Evolutionary conservation across 164 flowering plant genomes (phyloP).

Genomic region (Dillenia turbinata): DNA sequence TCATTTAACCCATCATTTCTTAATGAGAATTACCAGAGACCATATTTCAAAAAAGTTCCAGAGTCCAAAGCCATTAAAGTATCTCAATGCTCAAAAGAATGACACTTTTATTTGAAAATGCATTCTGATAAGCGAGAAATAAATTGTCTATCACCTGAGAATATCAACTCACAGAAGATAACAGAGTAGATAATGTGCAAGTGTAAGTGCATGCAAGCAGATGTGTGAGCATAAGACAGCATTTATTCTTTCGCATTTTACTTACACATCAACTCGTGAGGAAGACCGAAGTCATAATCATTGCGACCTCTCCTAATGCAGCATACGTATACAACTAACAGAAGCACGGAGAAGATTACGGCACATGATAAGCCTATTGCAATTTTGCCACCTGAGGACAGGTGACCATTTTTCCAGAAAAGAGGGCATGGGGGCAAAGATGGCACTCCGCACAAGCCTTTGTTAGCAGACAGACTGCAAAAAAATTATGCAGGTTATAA

Average conservation of each 20-base stretch:
- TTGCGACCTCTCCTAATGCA: slow-evolving; percentile 61
- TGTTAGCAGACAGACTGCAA: slow-evolving; percentile 78
- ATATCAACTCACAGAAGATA: no score
- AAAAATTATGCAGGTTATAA: slow-evolving; percentile 2
- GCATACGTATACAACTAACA: slow-evolving; percentile 46
- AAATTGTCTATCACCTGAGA: no score
- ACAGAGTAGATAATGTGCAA: no score
- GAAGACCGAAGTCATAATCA: slow-evolving; percentile 90
- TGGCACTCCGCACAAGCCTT: slow-evolving; percentile 90
- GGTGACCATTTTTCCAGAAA: slow-evolving; percentile 67
- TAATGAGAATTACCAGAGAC: no score
- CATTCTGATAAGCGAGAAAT: no score
- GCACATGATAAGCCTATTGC: slow-evolving; percentile 61
- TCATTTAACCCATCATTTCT: no score
- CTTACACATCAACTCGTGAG: slow-evolving; percentile 93
- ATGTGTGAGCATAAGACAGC: neutral
- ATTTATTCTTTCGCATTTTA: slow-evolving; percentile 10
- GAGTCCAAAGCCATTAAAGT: no score
- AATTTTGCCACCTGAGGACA: slow-evolving; percentile 79
- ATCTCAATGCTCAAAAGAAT: no score
- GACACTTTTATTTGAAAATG: no score
- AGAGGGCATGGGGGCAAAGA: slow-evolving; percentile 78
- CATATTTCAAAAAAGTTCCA: no score
- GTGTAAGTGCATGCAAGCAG: no score
- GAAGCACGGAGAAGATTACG: slow-evolving; percentile 37